Evolutionary conservation across 345 rosid species (phyloP).

Genomic region (Eucalyptus sp.): DNA sequence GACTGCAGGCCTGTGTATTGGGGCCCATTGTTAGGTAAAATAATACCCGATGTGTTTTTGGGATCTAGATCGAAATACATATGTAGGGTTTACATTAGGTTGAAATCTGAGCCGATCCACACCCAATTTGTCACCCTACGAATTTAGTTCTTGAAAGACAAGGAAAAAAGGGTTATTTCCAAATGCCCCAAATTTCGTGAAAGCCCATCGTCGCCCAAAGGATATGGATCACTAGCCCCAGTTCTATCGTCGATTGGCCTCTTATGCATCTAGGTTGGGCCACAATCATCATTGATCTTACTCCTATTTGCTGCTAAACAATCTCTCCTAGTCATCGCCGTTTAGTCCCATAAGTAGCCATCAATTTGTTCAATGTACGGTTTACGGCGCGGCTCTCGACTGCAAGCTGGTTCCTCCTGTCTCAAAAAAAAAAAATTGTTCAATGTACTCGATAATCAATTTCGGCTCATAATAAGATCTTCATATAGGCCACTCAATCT

Average conservation of each 20-base stretch:
- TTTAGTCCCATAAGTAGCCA: background rate
- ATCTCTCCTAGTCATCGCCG: background rate
- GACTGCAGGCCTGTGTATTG: background rate
- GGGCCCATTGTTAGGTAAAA: background rate
- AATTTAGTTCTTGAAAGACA: background rate
- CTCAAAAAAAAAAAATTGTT: background rate
- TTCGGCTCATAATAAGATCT: background rate
- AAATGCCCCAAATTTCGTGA: background rate
- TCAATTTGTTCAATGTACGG: background rate
- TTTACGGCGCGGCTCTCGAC: too few relatives aligned
- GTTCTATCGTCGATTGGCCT: background rate
- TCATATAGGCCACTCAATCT: background rate
- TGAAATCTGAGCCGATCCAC: background rate
- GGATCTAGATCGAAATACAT: background rate
- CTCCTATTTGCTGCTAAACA: background rate
- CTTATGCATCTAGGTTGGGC: background rate
- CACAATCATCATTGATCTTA: background rate
- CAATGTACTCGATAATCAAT: background rate
- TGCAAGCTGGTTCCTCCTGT: too few relatives aligned
- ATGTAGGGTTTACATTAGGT: background rate
- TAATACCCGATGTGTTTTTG: background rate
- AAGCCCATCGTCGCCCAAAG: accelerated
- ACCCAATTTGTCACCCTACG: background rate
- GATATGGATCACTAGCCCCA: background rate
- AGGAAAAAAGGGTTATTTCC: background rate